Evolutionary conservation across 2,329 filamentous ascomycete species (phyloP).

Genomic region (Ceratocystis lukuohia): DNA sequence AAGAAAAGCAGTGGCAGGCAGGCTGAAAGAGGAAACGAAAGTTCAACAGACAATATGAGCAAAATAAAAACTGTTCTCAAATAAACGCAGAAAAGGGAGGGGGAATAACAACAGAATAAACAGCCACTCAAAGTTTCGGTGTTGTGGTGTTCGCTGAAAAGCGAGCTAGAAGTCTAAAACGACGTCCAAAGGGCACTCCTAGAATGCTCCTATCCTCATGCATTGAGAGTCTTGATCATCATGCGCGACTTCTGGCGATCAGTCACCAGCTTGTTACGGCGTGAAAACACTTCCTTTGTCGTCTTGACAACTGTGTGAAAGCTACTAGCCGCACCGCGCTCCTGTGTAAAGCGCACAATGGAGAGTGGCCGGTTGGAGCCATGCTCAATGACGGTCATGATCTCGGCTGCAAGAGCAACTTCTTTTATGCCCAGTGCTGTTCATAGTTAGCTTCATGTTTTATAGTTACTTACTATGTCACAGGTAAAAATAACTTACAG

Average conservation of each 20-base stretch:
- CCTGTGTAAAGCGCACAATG: conserved; percentile 76
- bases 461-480: neutral
- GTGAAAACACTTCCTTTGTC: conserved; percentile 53
- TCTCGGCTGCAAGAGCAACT: conserved; percentile 74
- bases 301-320: conserved; percentile 74
- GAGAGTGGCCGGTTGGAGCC: conserved; percentile 62
- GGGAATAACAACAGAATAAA: neutral
- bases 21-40: neutral
- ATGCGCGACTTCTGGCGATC: conserved; percentile 54
- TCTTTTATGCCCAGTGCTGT: conserved; percentile 69
- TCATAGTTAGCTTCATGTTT: neutral
- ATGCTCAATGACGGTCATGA: conserved; percentile 82
- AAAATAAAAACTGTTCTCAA: neutral
- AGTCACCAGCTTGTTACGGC: conserved; percentile 52
- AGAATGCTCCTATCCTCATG: neutral
- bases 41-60: neutral
- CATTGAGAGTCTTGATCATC: conserved; percentile 53
- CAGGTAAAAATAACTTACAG: conserved; percentile 41
- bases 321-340: conserved; percentile 79
- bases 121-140: neutral
- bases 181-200: neutral
- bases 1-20: neutral
- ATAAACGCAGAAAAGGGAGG: neutral
- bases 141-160: conserved; percentile 8
- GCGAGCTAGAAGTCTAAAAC: neutral